Conservation (phyloP, 176 grass and related monocot species). For the Thalia dealbata region DNA sequence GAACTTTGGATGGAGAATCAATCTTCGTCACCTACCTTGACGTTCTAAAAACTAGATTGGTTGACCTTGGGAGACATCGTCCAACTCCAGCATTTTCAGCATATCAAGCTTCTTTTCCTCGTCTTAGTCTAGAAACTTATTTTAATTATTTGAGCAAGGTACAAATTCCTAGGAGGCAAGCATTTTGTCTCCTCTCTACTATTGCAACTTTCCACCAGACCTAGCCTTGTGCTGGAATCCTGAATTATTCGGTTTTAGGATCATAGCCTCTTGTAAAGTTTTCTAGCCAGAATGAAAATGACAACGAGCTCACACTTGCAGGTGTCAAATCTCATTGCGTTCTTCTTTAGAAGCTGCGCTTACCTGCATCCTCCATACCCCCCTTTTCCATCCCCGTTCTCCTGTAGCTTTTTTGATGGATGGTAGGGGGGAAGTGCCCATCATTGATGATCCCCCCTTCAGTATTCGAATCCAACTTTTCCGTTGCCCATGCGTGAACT, state of each 20-base stretch:
- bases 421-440: neutral
- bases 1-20: neutral
- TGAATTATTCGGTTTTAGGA: slow-evolving; percentile 1
- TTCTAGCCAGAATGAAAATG: neutral
- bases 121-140: too few relatives aligned
- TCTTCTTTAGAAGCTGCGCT: neutral
- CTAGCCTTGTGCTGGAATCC: neutral
- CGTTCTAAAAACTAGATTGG: neutral
- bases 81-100: neutral
- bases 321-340: neutral
- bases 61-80: neutral
- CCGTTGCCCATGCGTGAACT: neutral
- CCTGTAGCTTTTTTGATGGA: neutral
- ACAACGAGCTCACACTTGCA: neutral
- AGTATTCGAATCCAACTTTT: neutral
- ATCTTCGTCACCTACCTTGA: neutral
- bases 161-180: neutral
- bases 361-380: neutral
- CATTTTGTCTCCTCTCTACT: neutral
- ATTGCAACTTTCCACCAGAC: neutral
- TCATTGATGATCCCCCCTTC: neutral
- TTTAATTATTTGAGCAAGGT: neutral
- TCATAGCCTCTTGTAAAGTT: neutral
- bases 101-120: neutral
- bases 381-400: neutral